These are phyloP conservation scores for Phytophthora tentaculata DNA, from an alignment of 352 stramenopile species.

Conservation along the genomic window DNA sequence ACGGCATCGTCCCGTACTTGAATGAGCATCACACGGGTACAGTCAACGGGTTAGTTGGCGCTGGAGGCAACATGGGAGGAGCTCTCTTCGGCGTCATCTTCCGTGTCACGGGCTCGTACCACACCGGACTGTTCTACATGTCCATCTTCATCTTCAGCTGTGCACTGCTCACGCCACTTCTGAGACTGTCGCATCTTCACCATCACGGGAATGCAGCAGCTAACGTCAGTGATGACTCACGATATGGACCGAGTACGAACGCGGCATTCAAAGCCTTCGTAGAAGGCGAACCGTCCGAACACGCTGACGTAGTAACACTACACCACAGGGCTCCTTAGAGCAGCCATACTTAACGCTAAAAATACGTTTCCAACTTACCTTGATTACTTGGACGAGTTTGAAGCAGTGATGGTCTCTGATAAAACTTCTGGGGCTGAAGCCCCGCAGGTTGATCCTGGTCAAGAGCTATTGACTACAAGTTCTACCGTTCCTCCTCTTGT, in stretches of 20 bases:
- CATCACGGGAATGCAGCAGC: constrained; percentile 8
- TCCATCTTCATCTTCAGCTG: constrained; percentile 61
- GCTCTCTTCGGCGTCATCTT: constrained; percentile 76
- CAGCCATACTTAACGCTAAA: neutral
- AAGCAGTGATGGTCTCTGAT: constrained; percentile 4
- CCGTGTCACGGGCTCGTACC: constrained; percentile 42
- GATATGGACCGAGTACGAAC: constrained; percentile 2
- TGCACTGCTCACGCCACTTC: constrained; percentile 43
- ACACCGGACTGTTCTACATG: constrained; percentile 53
- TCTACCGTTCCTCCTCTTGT: no score
- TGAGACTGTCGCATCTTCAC: constrained; percentile 18
- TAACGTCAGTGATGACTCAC: constrained; percentile 8
- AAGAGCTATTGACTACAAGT: neutral
- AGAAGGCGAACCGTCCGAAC: constrained; percentile 3
- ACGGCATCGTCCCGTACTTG: constrained; percentile 74
- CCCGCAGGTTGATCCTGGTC: neutral
- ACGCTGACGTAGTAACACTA: constrained; percentile 2
- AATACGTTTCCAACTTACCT: neutral
- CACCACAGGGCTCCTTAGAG: constrained; percentile 8
- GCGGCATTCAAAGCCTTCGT: constrained; percentile 11
- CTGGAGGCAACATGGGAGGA: constrained; percentile 67
- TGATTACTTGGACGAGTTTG: neutral
- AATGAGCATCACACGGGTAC: constrained; percentile 65
- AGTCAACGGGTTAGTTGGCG: constrained; percentile 65
- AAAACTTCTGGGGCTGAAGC: neutral